Evolutionary conservation across 75 land plant species (phyloP).

Genomic region (Larix kaempferi): DNA sequence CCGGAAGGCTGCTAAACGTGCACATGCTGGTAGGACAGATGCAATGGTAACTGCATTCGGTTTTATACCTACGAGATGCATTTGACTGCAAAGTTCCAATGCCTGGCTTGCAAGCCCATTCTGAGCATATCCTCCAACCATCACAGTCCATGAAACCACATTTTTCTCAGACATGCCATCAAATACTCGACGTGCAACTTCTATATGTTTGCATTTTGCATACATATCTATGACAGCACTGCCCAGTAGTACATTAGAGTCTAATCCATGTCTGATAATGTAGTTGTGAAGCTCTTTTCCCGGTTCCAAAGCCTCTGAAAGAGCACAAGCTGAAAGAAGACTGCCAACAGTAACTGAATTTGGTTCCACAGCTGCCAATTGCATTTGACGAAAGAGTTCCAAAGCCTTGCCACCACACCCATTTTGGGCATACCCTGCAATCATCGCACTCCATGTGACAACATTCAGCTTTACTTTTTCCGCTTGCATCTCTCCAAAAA

Average conservation of each 20-base stretch:
- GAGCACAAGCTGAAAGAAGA: constrained; percentile 43
- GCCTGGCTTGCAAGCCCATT: constrained; percentile 18
- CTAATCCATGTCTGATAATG: constrained; percentile 36
- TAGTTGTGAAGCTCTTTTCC: constrained; percentile 46
- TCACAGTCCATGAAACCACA: constrained; percentile 20
- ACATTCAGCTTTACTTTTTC: constrained; percentile 38
- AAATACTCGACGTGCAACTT: constrained; percentile 25
- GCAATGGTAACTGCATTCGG: constrained; percentile 8
- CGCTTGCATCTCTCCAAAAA: constrained; percentile 18
- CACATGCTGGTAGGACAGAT: constrained; percentile 23
- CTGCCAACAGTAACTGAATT: constrained; percentile 50
- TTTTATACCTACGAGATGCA: constrained; percentile 16
- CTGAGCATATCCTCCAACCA: constrained; percentile 12
- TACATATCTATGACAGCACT: constrained; percentile 62
- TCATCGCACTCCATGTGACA: constrained; percentile 62
- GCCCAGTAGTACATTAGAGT: constrained; percentile 44
- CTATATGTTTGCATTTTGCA: constrained; percentile 38
- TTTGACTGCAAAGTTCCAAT: constrained; percentile 34
- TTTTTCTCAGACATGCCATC: constrained; percentile 13
- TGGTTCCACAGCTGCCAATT: constrained; percentile 26
- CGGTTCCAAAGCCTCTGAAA: constrained; percentile 21
- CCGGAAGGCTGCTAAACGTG: constrained; percentile 2
- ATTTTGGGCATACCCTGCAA: constrained; percentile 56
- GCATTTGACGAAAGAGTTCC: constrained; percentile 47
- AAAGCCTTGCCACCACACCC: constrained; percentile 53